Evolutionary conservation across 768 basidiomycete genomes (phyloP), one percentile per base, ranked within the genome.

Genomic region (Leucosporidium creatinivorum): DNA sequence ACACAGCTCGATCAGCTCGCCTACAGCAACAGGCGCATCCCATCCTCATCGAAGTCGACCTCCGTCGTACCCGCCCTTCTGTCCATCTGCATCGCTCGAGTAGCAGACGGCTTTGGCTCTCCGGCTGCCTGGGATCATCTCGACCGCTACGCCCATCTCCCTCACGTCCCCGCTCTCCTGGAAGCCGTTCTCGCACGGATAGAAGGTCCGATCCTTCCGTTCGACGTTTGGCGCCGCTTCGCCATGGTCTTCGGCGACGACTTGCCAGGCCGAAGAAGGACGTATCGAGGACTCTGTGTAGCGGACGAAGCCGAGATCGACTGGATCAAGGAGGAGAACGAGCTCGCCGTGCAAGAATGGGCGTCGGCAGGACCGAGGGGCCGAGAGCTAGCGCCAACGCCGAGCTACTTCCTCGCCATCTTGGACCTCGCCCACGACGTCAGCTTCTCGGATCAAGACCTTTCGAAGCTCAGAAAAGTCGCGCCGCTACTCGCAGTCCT

Each of bases 401-500:
- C 65, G 31, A 33, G 65, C 1, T 67, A 64, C 63, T 70, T 67
- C 56, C 66, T 70, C 50, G 59, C 69, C 26, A 61, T 30, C n/a
- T 63, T 70, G 63, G 69, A 70, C 56, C 66, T 70, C 19, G 31
- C 60, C 2, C 50, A 56, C 44, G 63, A 64, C 19, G 23, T 36
- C 8, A 30, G 55, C 25, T 70, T 67, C 47, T 23, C 28, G 31
- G 69, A 70, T 28, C 17, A 23, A 10, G 66, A 70, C 56, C 25
- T 70, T 33, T 62, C 51, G 60, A 61, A 62, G 49, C 60, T 70
- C 1, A 44, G 39, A 17, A 44, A 13, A 17, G 49, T 54, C 17
- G 30, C 66, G n/a, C 69, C 69, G 19, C 30, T 70, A 1, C 62
- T 70, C 23, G 62, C 69, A 10, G 60, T 67, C 2, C 65, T 70